Base-by-base conservation (phyloP, 108 stramenopile species). In the Skeletonema marinoi region DNA sequence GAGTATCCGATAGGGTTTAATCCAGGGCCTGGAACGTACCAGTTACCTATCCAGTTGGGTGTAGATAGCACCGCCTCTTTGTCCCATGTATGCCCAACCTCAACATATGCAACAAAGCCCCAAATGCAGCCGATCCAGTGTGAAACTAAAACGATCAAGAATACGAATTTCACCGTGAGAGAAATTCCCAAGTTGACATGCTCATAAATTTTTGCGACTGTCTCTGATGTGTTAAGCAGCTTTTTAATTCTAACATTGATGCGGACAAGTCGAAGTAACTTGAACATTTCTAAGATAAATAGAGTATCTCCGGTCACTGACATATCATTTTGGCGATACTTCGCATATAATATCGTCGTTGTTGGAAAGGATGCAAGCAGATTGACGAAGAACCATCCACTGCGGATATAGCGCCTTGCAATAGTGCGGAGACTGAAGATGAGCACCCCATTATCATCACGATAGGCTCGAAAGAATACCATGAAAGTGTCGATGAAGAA, bases 401-500 rank as follows among this genome's bases (percentile, higher is more conserved):
- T 85, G 9, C 85, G 56, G 14, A 82, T 68, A 39, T 85, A 85
- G 13, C 54, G 38, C 31, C 19, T 58, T 61, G 67, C 51, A n/a
- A 85, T 82, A 17, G 72, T 58, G 10, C 64, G 21, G 30, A 82
- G 75, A 63, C 78, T 75, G 51, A 61, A 79, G 32, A 82, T 36
- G 3, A 85, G 63, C 16, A 41, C 17, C 4, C 81, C 81, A 0
- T 78, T 46, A 16, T 65, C 32, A 39, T 71, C 72, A 17, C 77
- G 42, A 50, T 73, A 78, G 16, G 85, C 78, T 38, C 87, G 66
- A 58, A 85, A 88, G 69, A 88, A 88, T 38, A 46, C 46, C 4
- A 88, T 35, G 66, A 88, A 85, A 9, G 84, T 82, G 56, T 88
- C 87, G 54, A 80, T 74, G 30, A 85, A 60, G 74, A 88, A 88